phyloP scores from a whole-genome alignment of 2,329 filamentous ascomycete species.

The Boeremia lycopersici region DNA sequence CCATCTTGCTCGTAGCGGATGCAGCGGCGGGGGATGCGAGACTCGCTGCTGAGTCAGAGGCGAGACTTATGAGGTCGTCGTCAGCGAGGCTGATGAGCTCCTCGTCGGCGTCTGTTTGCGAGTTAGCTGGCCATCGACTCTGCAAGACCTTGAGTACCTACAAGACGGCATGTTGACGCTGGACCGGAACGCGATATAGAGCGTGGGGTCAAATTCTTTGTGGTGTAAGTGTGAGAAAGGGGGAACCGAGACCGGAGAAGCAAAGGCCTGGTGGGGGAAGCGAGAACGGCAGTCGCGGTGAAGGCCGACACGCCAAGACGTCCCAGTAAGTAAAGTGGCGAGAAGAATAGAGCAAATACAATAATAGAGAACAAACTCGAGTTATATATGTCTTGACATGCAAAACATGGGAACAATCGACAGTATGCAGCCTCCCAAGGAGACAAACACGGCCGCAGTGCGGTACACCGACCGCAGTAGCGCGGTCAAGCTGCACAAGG shows the following conservation, averaged over 20 bases:
- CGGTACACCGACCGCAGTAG: too few relatives aligned
- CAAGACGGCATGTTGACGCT: constrained; percentile 1
- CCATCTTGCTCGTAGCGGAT: neutral
- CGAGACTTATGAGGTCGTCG: neutral
- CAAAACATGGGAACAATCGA: too few relatives aligned
- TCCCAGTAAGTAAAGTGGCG: too few relatives aligned
- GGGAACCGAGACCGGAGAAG: neutral
- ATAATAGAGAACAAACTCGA: too few relatives aligned
- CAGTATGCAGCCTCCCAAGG: too few relatives aligned
- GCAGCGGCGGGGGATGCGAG: neutral
- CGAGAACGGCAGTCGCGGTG: neutral
- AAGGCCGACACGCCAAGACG: neutral
- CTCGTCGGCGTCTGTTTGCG: constrained; percentile 8
- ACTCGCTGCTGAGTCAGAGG: too few relatives aligned
- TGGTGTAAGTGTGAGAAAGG: neutral
- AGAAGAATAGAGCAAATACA: too few relatives aligned
- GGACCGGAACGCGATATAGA: neutral
- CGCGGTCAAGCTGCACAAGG: too few relatives aligned
- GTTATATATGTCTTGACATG: too few relatives aligned
- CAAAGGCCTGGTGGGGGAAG: neutral
- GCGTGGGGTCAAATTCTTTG: neutral
- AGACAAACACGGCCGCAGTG: too few relatives aligned
- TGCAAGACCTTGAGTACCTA: neutral
- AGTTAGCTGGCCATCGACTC: neutral
- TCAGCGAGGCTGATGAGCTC: constrained; percentile 21